Evolutionary conservation across 2,329 filamentous ascomycete genomes (phyloP).

Genomic region (Coleophoma crateriformis): DNA sequence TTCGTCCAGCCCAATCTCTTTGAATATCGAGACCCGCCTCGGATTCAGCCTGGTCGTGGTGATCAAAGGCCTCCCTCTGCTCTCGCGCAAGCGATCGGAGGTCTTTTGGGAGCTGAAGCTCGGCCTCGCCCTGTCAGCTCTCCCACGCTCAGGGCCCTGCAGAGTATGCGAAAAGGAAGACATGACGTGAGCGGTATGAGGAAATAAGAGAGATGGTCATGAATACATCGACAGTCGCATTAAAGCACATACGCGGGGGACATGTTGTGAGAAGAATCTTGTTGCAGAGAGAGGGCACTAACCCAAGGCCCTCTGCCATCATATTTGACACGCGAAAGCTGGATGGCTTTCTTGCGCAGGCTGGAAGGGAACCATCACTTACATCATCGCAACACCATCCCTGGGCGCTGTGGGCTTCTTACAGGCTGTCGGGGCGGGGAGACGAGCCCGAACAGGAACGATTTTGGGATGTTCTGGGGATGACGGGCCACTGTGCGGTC

Average conservation of each 20-base stretch:
- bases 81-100: conserved; percentile 15
- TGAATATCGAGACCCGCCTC: conserved; percentile 15
- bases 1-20: conserved; percentile 22
- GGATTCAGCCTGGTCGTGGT: conserved; percentile 8
- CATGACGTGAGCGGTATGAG: background rate
- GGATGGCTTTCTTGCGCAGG: background rate
- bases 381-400: background rate
- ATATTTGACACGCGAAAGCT: background rate
- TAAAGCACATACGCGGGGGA: background rate
- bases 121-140: conserved; percentile 6
- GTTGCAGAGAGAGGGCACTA: no score
- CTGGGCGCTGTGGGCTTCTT: background rate
- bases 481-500: background rate
- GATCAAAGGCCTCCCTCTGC: conserved; percentile 7
- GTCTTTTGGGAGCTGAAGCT: conserved; percentile 17
- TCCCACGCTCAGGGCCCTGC: conserved; percentile 6
- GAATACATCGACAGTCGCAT: background rate
- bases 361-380: background rate
- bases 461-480: background rate
- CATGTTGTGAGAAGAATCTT: background rate
- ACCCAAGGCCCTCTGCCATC: background rate
- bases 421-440: background rate
- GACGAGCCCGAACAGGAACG: background rate
- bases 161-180: conserved; percentile 2
- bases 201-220: background rate